Percentiles rank a stretch among this genome's conserved stretches.
Evolutionary conservation across 345 rosid species (phyloP).

Genomic region (Eucalyptus sideroxylon): DNA sequence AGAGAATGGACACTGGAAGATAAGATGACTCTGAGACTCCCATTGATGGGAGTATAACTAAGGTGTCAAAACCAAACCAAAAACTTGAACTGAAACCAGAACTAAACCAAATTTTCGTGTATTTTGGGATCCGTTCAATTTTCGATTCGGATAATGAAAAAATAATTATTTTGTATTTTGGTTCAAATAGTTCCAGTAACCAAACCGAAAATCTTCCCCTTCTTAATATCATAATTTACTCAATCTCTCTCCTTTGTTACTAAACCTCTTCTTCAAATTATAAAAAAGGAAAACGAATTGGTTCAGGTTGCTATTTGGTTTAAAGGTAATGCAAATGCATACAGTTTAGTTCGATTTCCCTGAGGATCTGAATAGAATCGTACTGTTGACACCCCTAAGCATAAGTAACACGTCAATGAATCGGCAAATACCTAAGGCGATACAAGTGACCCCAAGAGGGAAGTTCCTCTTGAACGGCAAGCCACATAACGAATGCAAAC

Average conservation of each 20-base stretch:
- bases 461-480: background rate
- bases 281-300: too few relatives aligned
- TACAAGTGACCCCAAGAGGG: background rate
- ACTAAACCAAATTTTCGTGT: fast-evolving
- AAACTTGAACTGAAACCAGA: fast-evolving
- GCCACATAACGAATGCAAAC: background rate
- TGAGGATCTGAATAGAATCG: fast-evolving
- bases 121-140: fast-evolving
- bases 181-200: fast-evolving
- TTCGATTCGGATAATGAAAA: fast-evolving
- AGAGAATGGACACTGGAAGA: background rate
- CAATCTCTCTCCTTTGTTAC: background rate
- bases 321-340: background rate
- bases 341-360: fast-evolving
- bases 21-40: background rate
- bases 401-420: fast-evolving
- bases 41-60: background rate
- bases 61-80: background rate
- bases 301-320: fast-evolving
- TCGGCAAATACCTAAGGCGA: background rate
- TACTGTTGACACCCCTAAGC: background rate
- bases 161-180: background rate
- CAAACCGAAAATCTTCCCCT: fast-evolving
- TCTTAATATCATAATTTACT: background rate
- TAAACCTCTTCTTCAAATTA: background rate